phyloP scores from a whole-genome alignment of 1,284 basidiomycete species.

The Athelia psychrophila region DNA sequence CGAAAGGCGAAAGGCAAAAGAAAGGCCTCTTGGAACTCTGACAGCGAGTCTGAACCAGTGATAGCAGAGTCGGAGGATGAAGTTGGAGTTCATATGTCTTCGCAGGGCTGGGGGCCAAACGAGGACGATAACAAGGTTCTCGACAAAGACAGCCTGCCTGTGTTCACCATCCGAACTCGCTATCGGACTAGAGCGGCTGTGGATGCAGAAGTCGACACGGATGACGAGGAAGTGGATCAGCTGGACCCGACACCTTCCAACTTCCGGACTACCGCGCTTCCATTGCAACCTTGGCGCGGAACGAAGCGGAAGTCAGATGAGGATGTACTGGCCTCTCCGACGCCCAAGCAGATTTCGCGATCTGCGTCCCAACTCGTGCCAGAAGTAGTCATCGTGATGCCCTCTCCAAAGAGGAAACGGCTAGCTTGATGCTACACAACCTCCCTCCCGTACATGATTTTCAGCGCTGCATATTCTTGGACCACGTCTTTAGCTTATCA shows the following conservation, averaged over 20 bases:
- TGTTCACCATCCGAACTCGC: not conserved
- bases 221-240: constrained; percentile 18
- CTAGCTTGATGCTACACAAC: not conserved
- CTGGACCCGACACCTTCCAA: not conserved
- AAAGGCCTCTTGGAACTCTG: not conserved
- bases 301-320: not conserved
- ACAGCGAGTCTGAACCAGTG: not conserved
- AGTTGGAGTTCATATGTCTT: not conserved
- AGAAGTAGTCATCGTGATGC: not conserved
- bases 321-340: not conserved
- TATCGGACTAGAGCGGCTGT: constrained; percentile 1
- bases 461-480: too few species aligned
- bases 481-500: too few species aligned
- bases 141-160: not conserved
- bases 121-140: not conserved
- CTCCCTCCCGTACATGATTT: too few species aligned
- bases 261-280: not conserved
- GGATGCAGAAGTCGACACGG: constrained; percentile 2
- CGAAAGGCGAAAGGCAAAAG: constrained; percentile 5
- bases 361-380: not conserved
- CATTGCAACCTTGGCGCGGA: not conserved
- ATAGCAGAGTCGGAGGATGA: not conserved
- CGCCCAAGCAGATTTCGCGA: not conserved
- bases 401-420: not conserved
- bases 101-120: not conserved